Base-by-base conservation (phyloP, 1,139 yeast species). In the Yamadazyma sp. region DNA sequence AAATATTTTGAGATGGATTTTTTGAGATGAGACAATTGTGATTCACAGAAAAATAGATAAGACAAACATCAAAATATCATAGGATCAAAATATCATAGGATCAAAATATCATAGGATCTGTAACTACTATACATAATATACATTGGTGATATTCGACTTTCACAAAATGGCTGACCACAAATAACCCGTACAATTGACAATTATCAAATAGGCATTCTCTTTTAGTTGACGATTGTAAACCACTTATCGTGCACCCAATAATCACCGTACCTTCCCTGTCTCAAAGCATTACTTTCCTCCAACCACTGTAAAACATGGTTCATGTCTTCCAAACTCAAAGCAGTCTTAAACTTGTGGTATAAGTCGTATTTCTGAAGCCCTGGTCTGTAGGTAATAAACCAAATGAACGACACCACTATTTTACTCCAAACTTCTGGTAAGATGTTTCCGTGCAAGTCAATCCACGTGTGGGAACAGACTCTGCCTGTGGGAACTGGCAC, bases 391-490 rank as follows among this genome's bases (percentile, higher is more conserved):
- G 81, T 67, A n/a, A 86, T 56, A 34, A 68, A 69, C 41, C 70
- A 61, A 1, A 81, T 43, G 0, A 80, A 45, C n/a, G 78, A 67
- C 21, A 71, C 61, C 0, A 83, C 57, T 0, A 82, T 56, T 39
- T 70, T 73, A 10, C 61, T 59, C 90, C 95, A 88, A n/a, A 86
- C 57, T 0, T 58, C 57, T 18, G 59, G 61, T 47, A 84, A 80
- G 18, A 86, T 69, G 21, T 69, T 60, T 1, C 95, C 94, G 30
- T 68, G 59, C 24, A 82, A 59, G 48, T 82, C 86, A 8, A 86
- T 67, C 96, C 96, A 88, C 9, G 86, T 60, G 35, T 76, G 76
- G 1, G 85, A 75, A 41, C 88, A 82, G 1, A 92, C 80, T 21
- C 67, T 61, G 0, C 81, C 84, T 2, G 70, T 56, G 0, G 90